Evolutionary conservation across 306 rosid species (phyloP), one percentile per base, ranked within the genome.

Genomic region (Rosa chinensis): DNA sequence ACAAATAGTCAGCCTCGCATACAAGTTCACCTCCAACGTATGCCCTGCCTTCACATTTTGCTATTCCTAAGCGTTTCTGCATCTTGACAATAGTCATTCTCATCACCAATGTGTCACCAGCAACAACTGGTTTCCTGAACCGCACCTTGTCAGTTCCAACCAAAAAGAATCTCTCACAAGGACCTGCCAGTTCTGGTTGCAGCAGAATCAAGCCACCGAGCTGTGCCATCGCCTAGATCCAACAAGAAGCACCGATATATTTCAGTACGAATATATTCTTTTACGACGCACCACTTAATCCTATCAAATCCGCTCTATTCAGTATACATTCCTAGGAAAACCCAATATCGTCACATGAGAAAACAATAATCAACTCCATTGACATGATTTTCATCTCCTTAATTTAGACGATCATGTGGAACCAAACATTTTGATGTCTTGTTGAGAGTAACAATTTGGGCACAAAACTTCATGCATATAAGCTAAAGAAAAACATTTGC

Each of bases 71-170:
- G 79, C 92, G 91, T 82, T 90, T 94, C 83, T 94, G 97, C 83
- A 87, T 77, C 89, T 92, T 91, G 20, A 59, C 32, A 17, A 92
- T 94, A 10, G 93, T 91, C 97, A 90, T 92, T 84, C 95, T 88
- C 96, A 94, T 94, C 50, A 94, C 97, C 66, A 92, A 79, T 23
- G 97, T 92, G 87, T 92, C 99, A 4, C 99, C 99, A 2, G 97
- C 95, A 77, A 92, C 78, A 87, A 92, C 99, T 0, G 94, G 97
- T 81, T 91, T 94, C 63, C 97, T 88, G 75, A 94, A 92, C 67
- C 95, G 78, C 67, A 94, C 97, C 89, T 88, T 94, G 88, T 94
- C 99, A 18, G 91, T 89, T 79, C 97, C 97, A 5, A 93, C 97
- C 11, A 94, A 94, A 85, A 88, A 91, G 89, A 94, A 92, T 70